Evolutionary conservation across 352 stramenopile genomes (phyloP).

Genomic region (Aphanomyces cochlioides): DNA sequence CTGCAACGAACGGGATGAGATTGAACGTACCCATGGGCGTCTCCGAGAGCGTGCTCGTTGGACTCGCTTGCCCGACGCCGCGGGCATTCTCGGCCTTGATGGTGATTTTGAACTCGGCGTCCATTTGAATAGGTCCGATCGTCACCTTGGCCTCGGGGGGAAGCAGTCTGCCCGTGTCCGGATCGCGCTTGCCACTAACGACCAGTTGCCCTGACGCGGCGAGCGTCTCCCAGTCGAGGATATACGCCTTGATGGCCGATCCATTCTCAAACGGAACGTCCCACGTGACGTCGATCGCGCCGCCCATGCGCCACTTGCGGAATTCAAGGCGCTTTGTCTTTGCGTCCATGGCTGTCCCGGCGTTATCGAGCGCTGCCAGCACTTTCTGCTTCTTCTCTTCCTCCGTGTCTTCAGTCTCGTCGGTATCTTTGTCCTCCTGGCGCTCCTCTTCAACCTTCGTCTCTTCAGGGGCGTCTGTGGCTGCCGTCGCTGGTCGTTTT

Average conservation of each 20-base stretch:
- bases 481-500: neutral
- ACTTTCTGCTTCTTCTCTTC: constrained; percentile 35
- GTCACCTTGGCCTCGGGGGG: constrained; percentile 17
- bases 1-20: too few species aligned
- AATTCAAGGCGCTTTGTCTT: constrained; percentile 50
- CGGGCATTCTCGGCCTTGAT: constrained; percentile 54
- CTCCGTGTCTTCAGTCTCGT: constrained; percentile 5
- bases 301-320: constrained; percentile 58
- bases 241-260: constrained; percentile 54
- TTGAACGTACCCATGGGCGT: constrained; percentile 31
- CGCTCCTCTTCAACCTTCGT: neutral
- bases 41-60: constrained; percentile 35
- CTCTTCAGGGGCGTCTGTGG: neutral
- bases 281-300: constrained; percentile 68
- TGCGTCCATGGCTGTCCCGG: constrained; percentile 24
- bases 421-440: neutral
- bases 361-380: constrained; percentile 33
- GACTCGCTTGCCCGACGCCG: constrained; percentile 51
- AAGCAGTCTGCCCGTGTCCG: neutral
- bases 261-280: constrained; percentile 62
- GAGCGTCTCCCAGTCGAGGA: constrained; percentile 60
- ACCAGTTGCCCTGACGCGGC: constrained; percentile 13
- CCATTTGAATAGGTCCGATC: constrained; percentile 25
- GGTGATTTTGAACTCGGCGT: constrained; percentile 23
- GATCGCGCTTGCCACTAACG: constrained; percentile 16